A percentile compares a stretch with the other conserved stretches of the same genome.
phyloP scores from a whole-genome alignment of 2,329 filamentous ascomycete species.

The Lasiodiplodia theobromae region DNA sequence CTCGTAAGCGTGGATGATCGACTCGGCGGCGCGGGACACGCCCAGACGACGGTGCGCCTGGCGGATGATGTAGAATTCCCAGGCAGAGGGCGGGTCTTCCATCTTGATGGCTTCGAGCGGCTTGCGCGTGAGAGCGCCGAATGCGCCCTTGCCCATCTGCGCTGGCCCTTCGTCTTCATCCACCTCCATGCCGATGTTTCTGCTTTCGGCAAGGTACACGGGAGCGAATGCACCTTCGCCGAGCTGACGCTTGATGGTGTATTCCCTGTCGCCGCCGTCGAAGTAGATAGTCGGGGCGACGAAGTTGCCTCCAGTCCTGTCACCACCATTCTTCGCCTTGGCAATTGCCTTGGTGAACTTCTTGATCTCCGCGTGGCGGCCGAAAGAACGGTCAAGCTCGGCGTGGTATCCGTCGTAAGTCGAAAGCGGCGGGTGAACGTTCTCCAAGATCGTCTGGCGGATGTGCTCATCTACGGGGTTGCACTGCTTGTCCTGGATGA shows the following conservation, averaged over 20 bases:
- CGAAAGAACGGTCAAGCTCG: conserved; percentile 68
- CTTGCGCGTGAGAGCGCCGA: conserved; percentile 62
- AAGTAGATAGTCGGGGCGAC: conserved; percentile 73
- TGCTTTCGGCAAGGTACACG: conserved; percentile 86
- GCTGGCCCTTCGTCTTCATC: conserved; percentile 53
- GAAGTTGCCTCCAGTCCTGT: conserved; percentile 68
- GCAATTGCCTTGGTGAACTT: conserved; percentile 75
- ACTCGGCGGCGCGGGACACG: conserved; percentile 73
- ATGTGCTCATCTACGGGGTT: conserved; percentile 86
- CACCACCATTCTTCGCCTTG: conserved; percentile 62
- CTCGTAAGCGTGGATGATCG: conserved; percentile 83
- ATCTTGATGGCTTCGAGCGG: conserved; percentile 89
- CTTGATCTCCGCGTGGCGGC: conserved; percentile 77
- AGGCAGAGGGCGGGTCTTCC: conserved; percentile 84
- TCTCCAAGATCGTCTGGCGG: conserved; percentile 75
- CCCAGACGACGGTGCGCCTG: conserved; percentile 79
- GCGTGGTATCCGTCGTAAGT: conserved; percentile 84
- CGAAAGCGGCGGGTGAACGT: conserved; percentile 74
- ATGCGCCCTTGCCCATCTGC: conserved; percentile 68
- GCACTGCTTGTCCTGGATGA: conserved; percentile 83
- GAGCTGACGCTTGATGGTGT: conserved; percentile 83
- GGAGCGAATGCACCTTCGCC: conserved; percentile 94
- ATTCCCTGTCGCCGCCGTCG: conserved; percentile 68
- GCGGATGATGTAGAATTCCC: conserved; percentile 97
- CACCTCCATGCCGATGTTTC: conserved; percentile 61